phyloP scores from a whole-genome alignment of 805 yeast species.

The Nematodospora valgi region DNA sequence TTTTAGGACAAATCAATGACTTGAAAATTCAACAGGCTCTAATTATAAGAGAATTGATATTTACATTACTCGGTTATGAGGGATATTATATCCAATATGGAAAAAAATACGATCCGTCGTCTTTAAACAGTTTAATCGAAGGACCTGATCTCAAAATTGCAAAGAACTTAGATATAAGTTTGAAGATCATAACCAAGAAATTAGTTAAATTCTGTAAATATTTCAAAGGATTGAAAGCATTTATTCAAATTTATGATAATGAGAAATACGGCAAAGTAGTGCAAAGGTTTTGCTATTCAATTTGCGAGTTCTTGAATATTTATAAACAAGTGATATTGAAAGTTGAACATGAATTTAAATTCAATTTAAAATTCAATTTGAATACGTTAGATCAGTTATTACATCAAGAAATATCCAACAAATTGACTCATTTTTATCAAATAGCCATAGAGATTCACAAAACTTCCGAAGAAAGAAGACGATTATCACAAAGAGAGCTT shows the following conservation, averaged over 20 bases:
- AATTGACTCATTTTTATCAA: conserved; percentile 55
- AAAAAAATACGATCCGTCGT: conserved; percentile 52
- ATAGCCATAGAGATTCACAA: conserved; percentile 50
- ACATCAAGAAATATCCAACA: conserved; percentile 22
- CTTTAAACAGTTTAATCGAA: conserved; percentile 36
- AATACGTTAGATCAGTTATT: conserved; percentile 47
- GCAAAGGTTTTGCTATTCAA: conserved; percentile 66
- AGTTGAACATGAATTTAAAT: conserved; percentile 54
- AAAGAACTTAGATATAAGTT: conserved; percentile 66
- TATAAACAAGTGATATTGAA: conserved; percentile 31
- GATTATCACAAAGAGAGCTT: conserved; percentile 1
- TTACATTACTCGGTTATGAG: conserved; percentile 67
- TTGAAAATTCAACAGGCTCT: conserved; percentile 66
- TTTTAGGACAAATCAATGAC: conserved; percentile 46
- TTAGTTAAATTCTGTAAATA: conserved; percentile 61
- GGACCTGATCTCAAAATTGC: conserved; percentile 80
- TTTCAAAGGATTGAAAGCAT: conserved; percentile 55
- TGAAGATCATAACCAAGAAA: conserved; percentile 65
- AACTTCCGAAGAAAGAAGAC: conserved; percentile 39
- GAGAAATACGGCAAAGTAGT: conserved; percentile 63
- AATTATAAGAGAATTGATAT: conserved; percentile 65
- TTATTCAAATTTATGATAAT: conserved; percentile 57
- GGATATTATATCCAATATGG: conserved; percentile 74
- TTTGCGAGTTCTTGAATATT: conserved; percentile 27
- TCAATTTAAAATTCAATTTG: conserved; percentile 52